Base-by-base conservation (phyloP, 2,329 filamentous ascomycete genomes). In the Epicoccum nigrum region DNA sequence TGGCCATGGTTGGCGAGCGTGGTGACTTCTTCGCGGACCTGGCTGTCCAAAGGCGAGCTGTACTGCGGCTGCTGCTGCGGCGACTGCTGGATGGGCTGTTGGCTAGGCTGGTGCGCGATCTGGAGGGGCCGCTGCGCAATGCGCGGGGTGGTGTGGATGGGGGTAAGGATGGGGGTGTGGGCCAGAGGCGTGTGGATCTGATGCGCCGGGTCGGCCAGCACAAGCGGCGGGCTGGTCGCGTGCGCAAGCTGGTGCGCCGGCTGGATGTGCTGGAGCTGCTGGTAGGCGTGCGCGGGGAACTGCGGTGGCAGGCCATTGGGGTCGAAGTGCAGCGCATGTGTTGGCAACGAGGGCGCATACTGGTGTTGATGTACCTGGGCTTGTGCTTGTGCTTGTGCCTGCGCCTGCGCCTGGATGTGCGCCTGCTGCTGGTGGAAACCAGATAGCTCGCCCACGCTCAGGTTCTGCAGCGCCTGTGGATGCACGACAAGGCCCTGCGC, bases 1-100 rank as follows among this genome's bases (percentile, higher is more conserved):
- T 83, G 81, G n/a, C 79, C 78, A 60, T 81, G 76, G 37, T 75
- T 78, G 57, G 76, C 76, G 58, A 76, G 71, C 21, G 77, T 74
- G 16, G 69, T 54, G 21, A 20, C 19, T 2, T 72, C 68, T 6
- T 68, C 45, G 39, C 38, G 30, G 23, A 34, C 30, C 7, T 28
- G 34, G 28, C 28, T 41, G 15, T 45, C 38, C 7, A 37, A 44
- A 7, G 51, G 45, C 23, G 51, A 48, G 21, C 39, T 41, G 19
- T 48, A 56, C 34, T 55, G 48, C 34, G 35, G 45, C 31, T 47
- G 44, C 15, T 51, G 46, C 38, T 55, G 46, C 12, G 47, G 52
- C n/a, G 48, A 43, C 9, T 33, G 49, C n/a, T 42, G 38, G 4
- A 38, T 21, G 20, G 35, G 35, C 35, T 12, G 9, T 5, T 30